Base-by-base conservation (phyloP, 2,329 filamentous ascomycete species). In the Aspergillus ochraceus region DNA sequence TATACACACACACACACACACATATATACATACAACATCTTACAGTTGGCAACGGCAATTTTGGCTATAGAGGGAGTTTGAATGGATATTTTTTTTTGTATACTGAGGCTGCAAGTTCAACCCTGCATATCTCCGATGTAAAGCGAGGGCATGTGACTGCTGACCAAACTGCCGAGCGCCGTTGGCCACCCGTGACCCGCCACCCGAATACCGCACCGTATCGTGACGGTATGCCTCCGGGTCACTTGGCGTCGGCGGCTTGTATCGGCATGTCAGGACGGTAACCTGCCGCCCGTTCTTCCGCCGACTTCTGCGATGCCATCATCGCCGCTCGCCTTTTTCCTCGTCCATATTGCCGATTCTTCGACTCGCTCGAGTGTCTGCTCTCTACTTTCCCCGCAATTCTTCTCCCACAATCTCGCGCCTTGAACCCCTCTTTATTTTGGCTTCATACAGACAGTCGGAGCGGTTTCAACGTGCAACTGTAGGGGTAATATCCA, bases 191-290 rank as follows among this genome's bases (percentile, higher is more conserved):
- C 42, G 20, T 29, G 39, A 36, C 51, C 63, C 61, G 54, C 61
- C 62, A 63, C 61, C 64, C 66, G 66, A 64, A 64, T 64, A 46
- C 57, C 55, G 50, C 36, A 24, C 26, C 54, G 66, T 68, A 64
- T 64, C 52, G 49, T 60, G 57, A 68, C 65, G 54, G 66, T 68
- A 66, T 57, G 50, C 50, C 14, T 12, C 57, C 22, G 11, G 8
- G 4, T 11, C 11, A 6, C 29, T 54, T 36, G 63, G 66, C 63
- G 67, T 51, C 49, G 14, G 54, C 58, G 54, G 63, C 56, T 61
- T 64, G 71, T 74, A 74, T 73, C 71, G 71, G 71, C 71, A 70
- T 60, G 71, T 74, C 67, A 71, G 60, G 39, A 57, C 55, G 54
- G 64, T 70, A 69, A 61, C 60, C 39, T 57, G 53, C 55, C 55